These are phyloP conservation scores for Talaromyces sp. DNA, from an alignment of 2,329 filamentous ascomycete species.

Conservation along the genomic window DNA sequence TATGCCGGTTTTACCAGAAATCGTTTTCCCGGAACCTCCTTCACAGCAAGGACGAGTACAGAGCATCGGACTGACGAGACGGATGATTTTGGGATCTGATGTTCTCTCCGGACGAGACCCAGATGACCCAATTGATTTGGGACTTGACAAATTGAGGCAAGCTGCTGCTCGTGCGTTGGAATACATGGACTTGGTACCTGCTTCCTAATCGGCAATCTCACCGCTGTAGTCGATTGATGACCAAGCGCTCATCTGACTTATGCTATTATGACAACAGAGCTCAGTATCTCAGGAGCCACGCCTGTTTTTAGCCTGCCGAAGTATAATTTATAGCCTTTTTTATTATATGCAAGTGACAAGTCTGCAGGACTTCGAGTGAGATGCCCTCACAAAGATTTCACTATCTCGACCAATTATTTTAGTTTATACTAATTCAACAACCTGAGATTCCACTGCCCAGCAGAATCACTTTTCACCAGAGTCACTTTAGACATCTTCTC, in stretches of 20 bases:
- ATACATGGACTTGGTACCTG: background rate
- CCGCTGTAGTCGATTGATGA: background rate
- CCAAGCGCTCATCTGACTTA: background rate
- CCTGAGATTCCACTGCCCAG: conserved; percentile 13
- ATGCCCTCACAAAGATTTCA: background rate
- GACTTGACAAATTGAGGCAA: background rate
- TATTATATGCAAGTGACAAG: background rate
- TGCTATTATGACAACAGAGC: background rate
- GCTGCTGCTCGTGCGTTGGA: background rate
- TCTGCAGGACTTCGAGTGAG: background rate
- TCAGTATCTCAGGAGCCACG: background rate
- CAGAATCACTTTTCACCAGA: background rate
- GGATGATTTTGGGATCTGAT: background rate
- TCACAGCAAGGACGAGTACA: background rate
- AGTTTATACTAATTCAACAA: background rate
- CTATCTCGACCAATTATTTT: background rate
- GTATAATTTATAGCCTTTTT: background rate
- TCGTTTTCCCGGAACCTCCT: background rate
- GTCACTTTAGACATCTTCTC: background rate
- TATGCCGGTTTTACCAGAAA: background rate
- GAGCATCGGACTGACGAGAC: background rate
- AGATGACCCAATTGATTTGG: background rate
- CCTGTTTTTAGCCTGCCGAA: background rate
- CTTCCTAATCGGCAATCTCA: background rate
- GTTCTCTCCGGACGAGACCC: background rate